phyloP scores from a whole-genome alignment of 352 stramenopile species.

The Plasmopara halstedii region DNA sequence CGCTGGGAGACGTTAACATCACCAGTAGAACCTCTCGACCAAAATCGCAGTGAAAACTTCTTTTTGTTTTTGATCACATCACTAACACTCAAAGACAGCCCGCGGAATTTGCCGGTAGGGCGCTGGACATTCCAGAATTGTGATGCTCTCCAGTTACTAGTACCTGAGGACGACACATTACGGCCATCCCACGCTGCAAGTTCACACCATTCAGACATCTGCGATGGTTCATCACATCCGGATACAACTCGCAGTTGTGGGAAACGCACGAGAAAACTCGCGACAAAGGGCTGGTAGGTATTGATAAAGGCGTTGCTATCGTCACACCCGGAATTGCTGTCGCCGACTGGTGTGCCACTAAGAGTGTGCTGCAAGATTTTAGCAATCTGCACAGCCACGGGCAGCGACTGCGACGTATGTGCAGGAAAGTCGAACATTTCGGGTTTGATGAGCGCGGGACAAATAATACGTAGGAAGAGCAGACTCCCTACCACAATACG shows the following conservation, averaged over 20 bases:
- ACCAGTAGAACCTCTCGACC: slow-evolving; percentile 23
- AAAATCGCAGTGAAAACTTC: slow-evolving; percentile 71
- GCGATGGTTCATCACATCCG: slow-evolving; percentile 16
- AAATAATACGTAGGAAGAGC: slow-evolving; percentile 71
- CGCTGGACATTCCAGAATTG: slow-evolving; percentile 30
- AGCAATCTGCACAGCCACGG: slow-evolving; percentile 61
- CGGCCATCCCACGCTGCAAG: slow-evolving; percentile 21
- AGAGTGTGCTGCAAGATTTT: slow-evolving; percentile 77
- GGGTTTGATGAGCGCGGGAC: slow-evolving; percentile 73
- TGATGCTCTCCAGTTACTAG: slow-evolving; percentile 20
- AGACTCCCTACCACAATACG: slow-evolving; percentile 70
- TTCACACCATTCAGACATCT: slow-evolving; percentile 9
- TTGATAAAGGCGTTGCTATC: slow-evolving; percentile 59
- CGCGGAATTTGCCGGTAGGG: slow-evolving; percentile 40
- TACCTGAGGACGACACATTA: slow-evolving; percentile 20
- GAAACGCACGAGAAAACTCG: slow-evolving; percentile 53
- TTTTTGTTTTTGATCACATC: slow-evolving; percentile 50
- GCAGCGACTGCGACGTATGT: slow-evolving; percentile 43
- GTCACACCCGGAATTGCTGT: slow-evolving; percentile 37
- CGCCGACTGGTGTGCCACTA: slow-evolving; percentile 41
- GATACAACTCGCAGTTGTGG: slow-evolving; percentile 38
- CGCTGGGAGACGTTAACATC: slow-evolving; percentile 8
- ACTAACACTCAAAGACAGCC: slow-evolving; percentile 48
- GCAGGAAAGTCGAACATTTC: slow-evolving; percentile 68
- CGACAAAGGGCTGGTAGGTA: slow-evolving; percentile 54